A percentile compares a stretch with the other conserved stretches of the same genome.
Conservation (phyloP, 108 stramenopile species). For the Cyclotella sp. region DNA sequence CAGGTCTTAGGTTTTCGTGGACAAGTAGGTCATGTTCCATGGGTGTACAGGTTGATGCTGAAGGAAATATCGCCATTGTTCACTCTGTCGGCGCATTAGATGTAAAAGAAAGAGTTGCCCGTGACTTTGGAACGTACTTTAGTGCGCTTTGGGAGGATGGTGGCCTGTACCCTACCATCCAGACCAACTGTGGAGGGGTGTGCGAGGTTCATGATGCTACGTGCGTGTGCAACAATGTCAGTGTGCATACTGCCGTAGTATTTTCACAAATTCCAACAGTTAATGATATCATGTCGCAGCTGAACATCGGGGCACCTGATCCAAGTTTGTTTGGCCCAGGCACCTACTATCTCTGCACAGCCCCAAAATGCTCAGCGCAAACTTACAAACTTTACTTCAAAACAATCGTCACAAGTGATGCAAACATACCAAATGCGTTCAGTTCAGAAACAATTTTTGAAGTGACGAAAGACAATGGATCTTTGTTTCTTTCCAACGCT, state of each 20-base stretch:
- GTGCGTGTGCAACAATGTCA: conserved; percentile 24
- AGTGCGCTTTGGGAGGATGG: conserved; percentile 21
- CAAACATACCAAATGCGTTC: conserved; percentile 15
- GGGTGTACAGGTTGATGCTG: conserved; percentile 53
- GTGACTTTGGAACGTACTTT: conserved; percentile 36
- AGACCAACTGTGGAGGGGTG: conserved; percentile 27
- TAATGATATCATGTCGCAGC: conserved; percentile 16
- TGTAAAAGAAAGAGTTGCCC: conserved; percentile 25
- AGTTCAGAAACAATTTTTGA: conserved; percentile 56
- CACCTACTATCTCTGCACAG: conserved; percentile 29
- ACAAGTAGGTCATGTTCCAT: conserved; percentile 48
- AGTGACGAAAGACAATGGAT: conserved; percentile 28
- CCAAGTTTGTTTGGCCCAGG: conserved; percentile 14
- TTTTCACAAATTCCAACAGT: conserved; percentile 19
- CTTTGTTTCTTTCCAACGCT: conserved; percentile 49
- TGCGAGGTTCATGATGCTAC: conserved; percentile 30
- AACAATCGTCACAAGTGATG: conserved; percentile 16
- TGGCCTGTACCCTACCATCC: conserved; percentile 24
- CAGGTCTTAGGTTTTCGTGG: conserved; percentile 56
- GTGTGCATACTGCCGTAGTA: conserved; percentile 7
- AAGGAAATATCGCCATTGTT: conserved; percentile 60
- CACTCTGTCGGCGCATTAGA: conserved; percentile 35
- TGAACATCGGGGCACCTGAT: conserved; percentile 32
- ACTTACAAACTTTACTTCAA: conserved; percentile 9
- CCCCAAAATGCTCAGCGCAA: conserved; percentile 6